These are phyloP conservation scores for Vitis rotundifolia DNA, from an alignment of 164 flowering plant genomes.

Conservation along the genomic window DNA sequence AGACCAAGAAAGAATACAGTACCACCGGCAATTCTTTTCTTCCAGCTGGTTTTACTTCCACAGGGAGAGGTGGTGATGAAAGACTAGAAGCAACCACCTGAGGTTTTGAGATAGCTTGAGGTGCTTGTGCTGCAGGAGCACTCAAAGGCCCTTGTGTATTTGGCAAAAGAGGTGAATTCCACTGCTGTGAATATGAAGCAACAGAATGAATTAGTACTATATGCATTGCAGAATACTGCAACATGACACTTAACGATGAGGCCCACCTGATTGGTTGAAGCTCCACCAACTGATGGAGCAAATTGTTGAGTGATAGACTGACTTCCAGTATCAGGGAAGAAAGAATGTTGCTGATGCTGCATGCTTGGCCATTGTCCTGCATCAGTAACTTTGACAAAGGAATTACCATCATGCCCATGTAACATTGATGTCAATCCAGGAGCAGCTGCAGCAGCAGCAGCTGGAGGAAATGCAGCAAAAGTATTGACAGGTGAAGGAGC, in stretches of 20 bases:
- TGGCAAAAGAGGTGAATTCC: conserved; percentile 38
- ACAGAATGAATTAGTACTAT: neutral
- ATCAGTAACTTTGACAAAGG: conserved; percentile 27
- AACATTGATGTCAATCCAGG: conserved; percentile 18
- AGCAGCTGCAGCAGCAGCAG: conserved; percentile 22
- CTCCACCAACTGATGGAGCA: conserved; percentile 28
- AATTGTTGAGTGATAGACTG: conserved; percentile 38
- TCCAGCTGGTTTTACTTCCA: conserved; percentile 49
- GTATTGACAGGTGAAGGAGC: conserved; percentile 11
- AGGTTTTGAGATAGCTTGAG: conserved; percentile 31
- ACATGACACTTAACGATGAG: neutral
- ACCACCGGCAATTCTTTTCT: conserved; percentile 82
- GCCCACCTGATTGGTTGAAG: conserved; percentile 59
- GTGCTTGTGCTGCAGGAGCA: conserved; percentile 27
- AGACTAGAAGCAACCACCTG: conserved; percentile 27
- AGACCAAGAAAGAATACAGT: conserved; percentile 6
- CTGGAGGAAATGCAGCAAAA: conserved; percentile 15
- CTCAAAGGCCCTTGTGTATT: conserved; percentile 40
- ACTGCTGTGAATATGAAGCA: conserved; percentile 36
- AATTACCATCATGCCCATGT: conserved; percentile 27
- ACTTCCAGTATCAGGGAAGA: conserved; percentile 32
- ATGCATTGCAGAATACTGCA: neutral
- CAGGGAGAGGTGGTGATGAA: conserved; percentile 31
- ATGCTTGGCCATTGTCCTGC: conserved; percentile 48
- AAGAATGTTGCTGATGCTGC: conserved; percentile 48